Conservation (phyloP, 257 asterid species). For the Ajuga chamaepitys region DNA sequence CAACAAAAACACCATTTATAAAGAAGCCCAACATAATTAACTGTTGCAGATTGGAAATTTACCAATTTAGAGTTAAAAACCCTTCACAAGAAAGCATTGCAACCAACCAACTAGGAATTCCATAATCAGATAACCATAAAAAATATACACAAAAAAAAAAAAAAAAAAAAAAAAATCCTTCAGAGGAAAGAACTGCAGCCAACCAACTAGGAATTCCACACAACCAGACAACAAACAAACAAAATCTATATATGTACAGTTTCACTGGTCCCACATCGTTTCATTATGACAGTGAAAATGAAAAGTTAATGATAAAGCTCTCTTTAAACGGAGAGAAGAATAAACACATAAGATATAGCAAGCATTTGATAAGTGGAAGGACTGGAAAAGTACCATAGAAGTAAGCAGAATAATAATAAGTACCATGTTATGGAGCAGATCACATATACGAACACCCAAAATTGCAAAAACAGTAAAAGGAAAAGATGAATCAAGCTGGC, state of each 20-base stretch:
- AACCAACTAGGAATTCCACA: too few species aligned
- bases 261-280: slow-evolving; percentile 5
- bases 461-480: not conserved
- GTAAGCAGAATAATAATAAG: too few species aligned
- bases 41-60: too few species aligned
- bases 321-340: not conserved
- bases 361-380: slow-evolving; percentile 8
- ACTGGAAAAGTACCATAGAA: not conserved
- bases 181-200: too few species aligned
- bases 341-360: not conserved
- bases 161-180: too few species aligned
- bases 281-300: not conserved
- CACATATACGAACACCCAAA: not conserved
- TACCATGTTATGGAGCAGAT: too few species aligned
- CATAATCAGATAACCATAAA: too few species aligned
- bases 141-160: too few species aligned
- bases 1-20: slow-evolving; percentile 16
- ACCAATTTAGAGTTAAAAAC: too few species aligned
- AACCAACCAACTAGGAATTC: slow-evolving; percentile 8
- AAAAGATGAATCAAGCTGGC: not conserved
- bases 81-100: too few species aligned
- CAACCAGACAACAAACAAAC: too few species aligned
- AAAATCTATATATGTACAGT: too few species aligned
- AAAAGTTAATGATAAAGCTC: not conserved
- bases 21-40: slow-evolving; percentile 84